Evolutionary conservation across 164 flowering plant genomes (phyloP).

Genomic region (Stephania japonica): DNA sequence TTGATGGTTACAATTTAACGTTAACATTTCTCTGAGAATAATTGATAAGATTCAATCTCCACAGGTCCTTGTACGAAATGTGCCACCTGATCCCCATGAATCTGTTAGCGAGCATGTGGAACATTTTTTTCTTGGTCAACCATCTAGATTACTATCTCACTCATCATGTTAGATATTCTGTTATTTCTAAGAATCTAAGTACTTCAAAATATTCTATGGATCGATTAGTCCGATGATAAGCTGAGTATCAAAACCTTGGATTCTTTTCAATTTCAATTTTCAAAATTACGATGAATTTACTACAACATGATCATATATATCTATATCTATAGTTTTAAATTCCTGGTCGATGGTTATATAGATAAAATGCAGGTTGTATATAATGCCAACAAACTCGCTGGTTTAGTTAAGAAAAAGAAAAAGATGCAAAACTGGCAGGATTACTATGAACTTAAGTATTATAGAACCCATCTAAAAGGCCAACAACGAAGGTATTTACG

Average conservation of each 20-base stretch:
- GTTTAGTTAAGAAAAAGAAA: conserved; percentile 44
- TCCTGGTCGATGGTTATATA: background rate
- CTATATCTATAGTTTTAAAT: background rate
- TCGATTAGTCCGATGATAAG: background rate
- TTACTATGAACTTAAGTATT: conserved; percentile 47
- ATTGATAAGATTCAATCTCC: background rate
- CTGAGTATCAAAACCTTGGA: background rate
- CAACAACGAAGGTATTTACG: conserved; percentile 45
- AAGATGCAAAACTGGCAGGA: conserved; percentile 68
- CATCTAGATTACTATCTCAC: conserved; percentile 36
- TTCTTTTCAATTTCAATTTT: too few relatives aligned
- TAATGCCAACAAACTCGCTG: conserved; percentile 53
- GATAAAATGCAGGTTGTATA: conserved; percentile 52
- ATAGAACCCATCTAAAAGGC: conserved; percentile 43
- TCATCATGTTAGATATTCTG: conserved; percentile 26
- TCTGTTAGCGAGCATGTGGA: conserved; percentile 34
- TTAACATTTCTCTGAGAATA: background rate
- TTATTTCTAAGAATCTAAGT: background rate
- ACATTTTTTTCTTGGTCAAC: conserved; percentile 32
- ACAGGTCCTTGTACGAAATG: conserved; percentile 40
- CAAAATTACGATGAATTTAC: background rate
- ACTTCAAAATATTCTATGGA: background rate
- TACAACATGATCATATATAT: background rate
- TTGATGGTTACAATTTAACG: background rate
- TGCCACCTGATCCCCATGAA: conserved; percentile 34